A percentile compares a stretch with the other conserved stretches of the same genome.
phyloP scores from a whole-genome alignment of 2,329 filamentous ascomycete genomes.

The Fonsecaea monophora region DNA sequence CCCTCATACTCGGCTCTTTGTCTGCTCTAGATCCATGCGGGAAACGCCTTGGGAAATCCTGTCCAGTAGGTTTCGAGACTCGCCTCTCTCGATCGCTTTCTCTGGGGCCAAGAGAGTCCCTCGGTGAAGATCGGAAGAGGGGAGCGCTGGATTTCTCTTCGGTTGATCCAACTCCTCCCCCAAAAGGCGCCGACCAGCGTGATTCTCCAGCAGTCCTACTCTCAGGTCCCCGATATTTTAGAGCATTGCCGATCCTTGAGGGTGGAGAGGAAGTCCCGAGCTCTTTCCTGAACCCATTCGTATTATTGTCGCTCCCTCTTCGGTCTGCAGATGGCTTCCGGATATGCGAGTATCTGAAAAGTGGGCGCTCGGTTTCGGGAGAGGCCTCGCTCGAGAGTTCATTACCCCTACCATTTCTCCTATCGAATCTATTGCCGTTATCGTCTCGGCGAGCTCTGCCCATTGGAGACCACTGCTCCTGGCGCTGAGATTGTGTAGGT shows the following conservation, averaged over 20 bases:
- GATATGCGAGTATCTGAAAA: constrained; percentile 7
- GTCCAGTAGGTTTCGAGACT: not conserved
- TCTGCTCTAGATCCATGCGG: not conserved
- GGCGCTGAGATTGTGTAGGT: not conserved
- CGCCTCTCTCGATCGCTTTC: not conserved
- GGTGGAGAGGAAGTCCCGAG: not conserved
- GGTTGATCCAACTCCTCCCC: not conserved
- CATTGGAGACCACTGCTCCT: not conserved
- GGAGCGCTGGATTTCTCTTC: not conserved
- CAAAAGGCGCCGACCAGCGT: not conserved
- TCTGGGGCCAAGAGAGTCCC: not conserved
- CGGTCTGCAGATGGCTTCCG: not conserved
- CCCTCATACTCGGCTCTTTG: not conserved
- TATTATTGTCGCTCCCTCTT: not conserved
- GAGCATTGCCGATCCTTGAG: not conserved
- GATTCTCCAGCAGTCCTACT: not conserved
- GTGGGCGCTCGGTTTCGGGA: not conserved
- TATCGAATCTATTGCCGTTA: not conserved
- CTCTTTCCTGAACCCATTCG: not conserved
- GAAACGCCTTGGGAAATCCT: not conserved
- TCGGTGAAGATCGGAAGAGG: not conserved
- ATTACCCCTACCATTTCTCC: constrained; percentile 5
- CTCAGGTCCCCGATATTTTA: not conserved
- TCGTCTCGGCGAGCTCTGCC: not conserved
- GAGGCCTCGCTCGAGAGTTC: not conserved